These are phyloP conservation scores for Pisolithus microcarpus DNA, from an alignment of 768 basidiomycete species.

Conservation along the genomic window DNA sequence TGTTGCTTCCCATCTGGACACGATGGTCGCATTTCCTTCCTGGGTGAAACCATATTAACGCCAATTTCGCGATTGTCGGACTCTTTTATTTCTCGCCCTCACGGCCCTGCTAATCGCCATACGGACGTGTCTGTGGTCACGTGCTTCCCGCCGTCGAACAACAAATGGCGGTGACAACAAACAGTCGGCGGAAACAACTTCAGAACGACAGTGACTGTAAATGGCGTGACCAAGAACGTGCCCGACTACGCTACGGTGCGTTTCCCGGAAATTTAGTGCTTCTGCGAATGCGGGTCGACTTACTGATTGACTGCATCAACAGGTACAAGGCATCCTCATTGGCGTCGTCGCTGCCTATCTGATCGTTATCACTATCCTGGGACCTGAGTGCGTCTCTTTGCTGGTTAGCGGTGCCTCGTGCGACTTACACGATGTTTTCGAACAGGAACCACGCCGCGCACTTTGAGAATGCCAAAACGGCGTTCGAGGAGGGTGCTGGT, in stretches of 20 bases:
- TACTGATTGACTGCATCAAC: not conserved
- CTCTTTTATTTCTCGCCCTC: not conserved
- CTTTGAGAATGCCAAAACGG: slow-evolving; percentile 78
- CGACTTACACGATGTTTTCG: not conserved
- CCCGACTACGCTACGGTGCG: slow-evolving; percentile 63
- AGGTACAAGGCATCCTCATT: slow-evolving; percentile 72
- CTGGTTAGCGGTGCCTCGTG: not conserved
- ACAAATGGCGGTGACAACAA: slow-evolving; percentile 9
- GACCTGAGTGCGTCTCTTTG: slow-evolving; percentile 54
- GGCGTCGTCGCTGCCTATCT: slow-evolving; percentile 76
- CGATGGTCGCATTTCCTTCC: not conserved
- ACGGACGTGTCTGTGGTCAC: not conserved
- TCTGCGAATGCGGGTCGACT: not conserved
- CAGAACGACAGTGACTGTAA: slow-evolving; percentile 36
- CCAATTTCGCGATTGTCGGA: not conserved
- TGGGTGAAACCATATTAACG: too few species aligned
- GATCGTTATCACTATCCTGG: slow-evolving; percentile 67
- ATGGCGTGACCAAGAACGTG: slow-evolving; percentile 36
- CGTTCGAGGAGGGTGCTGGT: slow-evolving; percentile 69
- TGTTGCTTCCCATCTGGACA: not conserved
- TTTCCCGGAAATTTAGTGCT: not conserved
- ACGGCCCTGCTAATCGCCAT: not conserved
- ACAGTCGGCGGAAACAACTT: slow-evolving; percentile 58
- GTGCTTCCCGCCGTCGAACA: not conserved
- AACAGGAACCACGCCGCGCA: slow-evolving; percentile 65